A percentile compares a stretch with the other conserved stretches of the same genome.
Evolutionary conservation across 2,329 filamentous ascomycete species (phyloP).

Genomic region (Calonectria leucothoes): DNA sequence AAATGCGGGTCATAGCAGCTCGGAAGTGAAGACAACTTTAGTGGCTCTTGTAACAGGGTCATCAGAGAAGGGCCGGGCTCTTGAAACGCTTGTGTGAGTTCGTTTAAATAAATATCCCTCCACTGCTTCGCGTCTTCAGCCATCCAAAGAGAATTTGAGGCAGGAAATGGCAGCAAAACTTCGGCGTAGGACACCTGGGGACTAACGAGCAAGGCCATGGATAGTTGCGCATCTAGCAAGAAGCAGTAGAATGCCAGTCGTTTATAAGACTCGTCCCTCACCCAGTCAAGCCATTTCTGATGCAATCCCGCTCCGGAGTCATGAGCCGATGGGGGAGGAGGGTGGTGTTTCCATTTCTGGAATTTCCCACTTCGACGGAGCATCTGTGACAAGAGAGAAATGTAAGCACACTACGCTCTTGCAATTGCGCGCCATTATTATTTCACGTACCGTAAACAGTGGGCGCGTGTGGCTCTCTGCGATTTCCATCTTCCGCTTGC

Average conservation of each 20-base stretch:
- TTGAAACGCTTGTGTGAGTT: not conserved
- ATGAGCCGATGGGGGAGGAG: not conserved
- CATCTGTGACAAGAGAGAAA: not conserved
- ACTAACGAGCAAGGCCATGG: not conserved
- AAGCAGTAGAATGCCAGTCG: not conserved
- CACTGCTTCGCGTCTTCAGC: not conserved
- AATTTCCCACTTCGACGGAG: not conserved
- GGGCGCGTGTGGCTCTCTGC: not conserved
- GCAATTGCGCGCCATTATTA: accelerated
- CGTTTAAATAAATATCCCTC: not conserved
- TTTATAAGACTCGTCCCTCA: not conserved
- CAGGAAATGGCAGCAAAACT: not conserved
- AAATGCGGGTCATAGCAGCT: not conserved
- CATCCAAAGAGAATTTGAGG: not conserved
- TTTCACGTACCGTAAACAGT: not conserved
- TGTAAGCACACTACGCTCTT: no score
- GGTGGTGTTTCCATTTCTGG: not conserved
- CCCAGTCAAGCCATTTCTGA: not conserved
- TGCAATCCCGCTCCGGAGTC: not conserved
- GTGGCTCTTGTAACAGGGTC: not conserved
- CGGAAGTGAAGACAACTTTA: not conserved
- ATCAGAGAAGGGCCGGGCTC: not conserved
- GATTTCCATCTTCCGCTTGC: constrained; percentile 17
- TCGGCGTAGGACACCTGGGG: not conserved
- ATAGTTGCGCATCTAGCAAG: not conserved